Percentiles rank a stretch among this genome's conserved stretches.
These are phyloP conservation scores for Fallopia convolvulus DNA, from an alignment of 148 eudicot species.

Conservation along the genomic window DNA sequence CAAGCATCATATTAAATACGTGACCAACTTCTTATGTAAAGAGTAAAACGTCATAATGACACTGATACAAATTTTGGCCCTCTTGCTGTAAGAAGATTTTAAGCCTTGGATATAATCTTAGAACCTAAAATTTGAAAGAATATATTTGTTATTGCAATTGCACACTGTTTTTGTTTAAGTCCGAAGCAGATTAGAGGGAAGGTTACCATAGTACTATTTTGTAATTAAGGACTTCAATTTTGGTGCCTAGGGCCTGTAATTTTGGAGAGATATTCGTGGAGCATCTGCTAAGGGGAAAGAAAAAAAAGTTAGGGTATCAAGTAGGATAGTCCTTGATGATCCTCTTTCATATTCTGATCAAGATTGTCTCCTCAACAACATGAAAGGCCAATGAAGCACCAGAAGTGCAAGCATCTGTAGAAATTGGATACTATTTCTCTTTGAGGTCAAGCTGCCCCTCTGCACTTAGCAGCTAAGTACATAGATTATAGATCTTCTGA, in stretches of 20 bases:
- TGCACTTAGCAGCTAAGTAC: not conserved
- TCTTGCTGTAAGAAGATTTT: not conserved
- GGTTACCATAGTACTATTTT: not conserved
- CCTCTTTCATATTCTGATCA: not conserved
- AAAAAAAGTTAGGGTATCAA: not conserved
- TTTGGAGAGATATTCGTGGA: constrained; percentile 2
- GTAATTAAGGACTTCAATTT: not conserved
- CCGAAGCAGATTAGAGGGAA: not conserved
- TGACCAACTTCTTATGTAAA: not conserved
- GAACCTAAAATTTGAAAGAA: not conserved
- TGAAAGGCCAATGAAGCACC: not conserved
- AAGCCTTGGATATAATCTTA: not conserved
- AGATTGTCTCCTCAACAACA: not conserved
- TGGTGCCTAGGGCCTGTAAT: not conserved
- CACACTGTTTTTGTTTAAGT: not conserved
- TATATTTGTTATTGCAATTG: not conserved
- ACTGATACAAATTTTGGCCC: not conserved
- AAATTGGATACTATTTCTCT: not conserved
- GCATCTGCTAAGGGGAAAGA: not conserved
- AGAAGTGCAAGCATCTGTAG: not conserved
- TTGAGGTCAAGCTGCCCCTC: too few species aligned
- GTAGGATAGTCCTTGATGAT: constrained; percentile 4
- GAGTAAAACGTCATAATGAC: not conserved
- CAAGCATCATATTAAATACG: not conserved
- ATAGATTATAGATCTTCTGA: not conserved